Evolutionary conservation across 768 basidiomycete genomes (phyloP), one percentile per base, ranked within the genome.

Genomic region (Hypholoma sublateritium): DNA sequence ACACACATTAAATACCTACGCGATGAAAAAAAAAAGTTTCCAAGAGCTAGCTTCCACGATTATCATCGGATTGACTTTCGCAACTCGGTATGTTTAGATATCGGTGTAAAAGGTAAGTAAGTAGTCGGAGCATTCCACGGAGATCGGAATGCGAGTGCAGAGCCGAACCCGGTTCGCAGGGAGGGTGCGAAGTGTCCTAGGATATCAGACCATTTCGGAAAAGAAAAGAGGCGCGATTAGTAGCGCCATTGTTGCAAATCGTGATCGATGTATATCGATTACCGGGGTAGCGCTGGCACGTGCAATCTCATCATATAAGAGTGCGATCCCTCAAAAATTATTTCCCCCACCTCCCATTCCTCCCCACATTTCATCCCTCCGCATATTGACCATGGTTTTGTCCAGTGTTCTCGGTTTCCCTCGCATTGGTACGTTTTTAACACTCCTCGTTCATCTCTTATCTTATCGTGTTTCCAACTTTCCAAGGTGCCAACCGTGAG

Each of bases 351-450:
- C 62, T 60, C 65, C 62, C 62, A 67, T 70, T 47, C 53, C 48
- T 50, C 57, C 63, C 61, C 59, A 49, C 65, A 66, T 58, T 22
- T 7, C 25, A 64, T 60, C 59, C 57, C 28, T 58, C 65, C 66
- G 57, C 64, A 55, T 61, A 42, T 41, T 47, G 54, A 79, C 67
- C 67, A 88, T 93, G 90, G 91, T 93, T 59, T 68, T 73, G 45
- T 93, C 91, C 59, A 89, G 90, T 69, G 90, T 95, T 64, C 86
- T 95, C 66, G 94, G 94, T 66, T 95, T 92, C 77, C 94, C 94
- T 67, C 89, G 94, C 68, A 94, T 95, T 74, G 93, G 91, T 86
- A 64, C 54, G 74, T 71, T 39, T 42, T 46, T 36, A 28, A 43
- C 32, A 50, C 48, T 12, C 9, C 39, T 47, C 39, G 21, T 5